These are phyloP conservation scores for Neonectria coccinea DNA, from an alignment of 2,329 filamentous ascomycete genomes.

Conservation along the genomic window DNA sequence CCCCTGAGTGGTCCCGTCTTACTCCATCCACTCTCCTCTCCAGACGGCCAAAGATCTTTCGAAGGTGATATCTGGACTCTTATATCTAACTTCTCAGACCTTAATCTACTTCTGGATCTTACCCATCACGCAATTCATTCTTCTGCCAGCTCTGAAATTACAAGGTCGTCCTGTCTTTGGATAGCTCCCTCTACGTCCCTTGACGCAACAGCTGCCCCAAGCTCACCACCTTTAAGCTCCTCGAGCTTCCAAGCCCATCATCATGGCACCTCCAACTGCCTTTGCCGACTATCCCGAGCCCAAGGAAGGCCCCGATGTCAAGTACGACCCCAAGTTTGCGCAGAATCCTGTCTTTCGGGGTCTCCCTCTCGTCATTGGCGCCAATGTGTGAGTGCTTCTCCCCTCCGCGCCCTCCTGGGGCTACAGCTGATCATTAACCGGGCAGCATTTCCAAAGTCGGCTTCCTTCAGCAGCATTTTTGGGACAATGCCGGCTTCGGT, in stretches of 20 bases:
- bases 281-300: slow-evolving; percentile 60
- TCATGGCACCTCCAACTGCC: slow-evolving; percentile 44
- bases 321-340: slow-evolving; percentile 54
- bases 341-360: slow-evolving; percentile 80
- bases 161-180: not conserved
- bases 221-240: not conserved
- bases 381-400: slow-evolving; percentile 66
- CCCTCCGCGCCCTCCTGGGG: not conserved
- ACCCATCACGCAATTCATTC: not conserved
- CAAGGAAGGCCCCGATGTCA: slow-evolving; percentile 51
- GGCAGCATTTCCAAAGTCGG: slow-evolving; percentile 69
- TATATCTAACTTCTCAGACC: not conserved
- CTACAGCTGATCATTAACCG: slow-evolving; percentile 26
- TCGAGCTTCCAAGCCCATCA: not conserved
- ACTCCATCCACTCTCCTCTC: slow-evolving; percentile 17
- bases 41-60: not conserved
- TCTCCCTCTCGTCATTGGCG: slow-evolving; percentile 69
- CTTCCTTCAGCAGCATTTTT: slow-evolving; percentile 73
- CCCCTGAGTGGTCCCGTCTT: slow-evolving; percentile 6
- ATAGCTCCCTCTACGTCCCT: not conserved
- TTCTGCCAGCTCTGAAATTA: too few relatives aligned
- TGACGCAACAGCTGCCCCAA: not conserved
- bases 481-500: slow-evolving; percentile 73
- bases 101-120: not conserved
- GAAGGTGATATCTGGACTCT: not conserved